Evolutionary conservation across 2,329 filamentous ascomycete genomes (phyloP).

Genomic region (Penicillium capsulatum): DNA sequence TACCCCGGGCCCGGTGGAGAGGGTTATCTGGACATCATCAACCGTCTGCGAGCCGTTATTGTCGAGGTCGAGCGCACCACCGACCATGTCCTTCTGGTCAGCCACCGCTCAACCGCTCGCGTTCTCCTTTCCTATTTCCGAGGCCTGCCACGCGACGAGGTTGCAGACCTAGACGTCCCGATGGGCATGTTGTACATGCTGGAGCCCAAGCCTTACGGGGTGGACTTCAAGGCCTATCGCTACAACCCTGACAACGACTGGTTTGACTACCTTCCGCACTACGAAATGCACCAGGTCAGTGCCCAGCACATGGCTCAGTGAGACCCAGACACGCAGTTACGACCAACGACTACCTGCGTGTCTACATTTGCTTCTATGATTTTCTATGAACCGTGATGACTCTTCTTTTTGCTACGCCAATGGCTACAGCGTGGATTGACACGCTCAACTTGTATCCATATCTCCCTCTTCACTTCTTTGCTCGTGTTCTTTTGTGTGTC

Average conservation of each 20-base stretch:
- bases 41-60: slow-evolving; percentile 89
- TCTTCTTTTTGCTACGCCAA: slow-evolving; percentile 1
- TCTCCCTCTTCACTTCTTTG: neutral
- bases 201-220: slow-evolving; percentile 95
- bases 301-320: neutral
- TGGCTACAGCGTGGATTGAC: too few relatives aligned
- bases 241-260: slow-evolving; percentile 74
- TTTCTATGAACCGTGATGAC: slow-evolving; percentile 17
- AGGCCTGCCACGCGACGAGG: slow-evolving; percentile 82
- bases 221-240: slow-evolving; percentile 92
- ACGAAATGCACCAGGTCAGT: slow-evolving; percentile 58
- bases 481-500: neutral
- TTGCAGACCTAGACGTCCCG: slow-evolving; percentile 90
- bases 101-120: slow-evolving; percentile 85
- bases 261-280: slow-evolving; percentile 84
- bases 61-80: slow-evolving; percentile 96
- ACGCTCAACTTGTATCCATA: neutral
- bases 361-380: slow-evolving; percentile 5
- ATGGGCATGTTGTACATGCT: slow-evolving; percentile 91
- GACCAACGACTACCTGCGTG: neutral
- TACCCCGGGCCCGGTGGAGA: slow-evolving; percentile 95
- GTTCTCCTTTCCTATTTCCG: slow-evolving; percentile 96
- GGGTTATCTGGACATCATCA: slow-evolving; percentile 95
- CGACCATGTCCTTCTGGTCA: slow-evolving; percentile 88
- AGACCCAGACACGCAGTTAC: neutral